These are phyloP conservation scores for Porpolomopsis calyptriformis DNA, from an alignment of 768 basidiomycete species.

Conservation along the genomic window DNA sequence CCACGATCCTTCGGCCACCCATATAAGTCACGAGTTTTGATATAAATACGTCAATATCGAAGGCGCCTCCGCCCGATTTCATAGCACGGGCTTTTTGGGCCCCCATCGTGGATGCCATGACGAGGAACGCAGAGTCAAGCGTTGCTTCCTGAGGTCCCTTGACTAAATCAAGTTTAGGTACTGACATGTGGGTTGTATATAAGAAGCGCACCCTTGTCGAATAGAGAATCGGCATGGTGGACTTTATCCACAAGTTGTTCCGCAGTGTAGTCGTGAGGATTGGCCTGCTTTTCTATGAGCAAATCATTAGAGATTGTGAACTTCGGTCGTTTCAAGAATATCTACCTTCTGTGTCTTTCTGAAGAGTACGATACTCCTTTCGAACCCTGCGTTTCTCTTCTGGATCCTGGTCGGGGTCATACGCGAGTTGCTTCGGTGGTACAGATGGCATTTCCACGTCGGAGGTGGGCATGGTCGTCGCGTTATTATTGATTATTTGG, in stretches of 20 bases:
- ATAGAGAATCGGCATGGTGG: slow-evolving; percentile 47
- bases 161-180: slow-evolving; percentile 29
- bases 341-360: slow-evolving; percentile 58
- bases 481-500: background rate
- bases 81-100: slow-evolving; percentile 85
- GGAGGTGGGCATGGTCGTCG: slow-evolving; percentile 15
- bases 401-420: slow-evolving; percentile 79
- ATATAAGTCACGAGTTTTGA: slow-evolving; percentile 62
- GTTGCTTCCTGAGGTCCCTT: slow-evolving; percentile 81
- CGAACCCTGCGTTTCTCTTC: slow-evolving; percentile 68
- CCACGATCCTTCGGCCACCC: slow-evolving; percentile 50
- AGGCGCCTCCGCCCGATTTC: slow-evolving; percentile 79
- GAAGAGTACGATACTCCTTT: slow-evolving; percentile 59
- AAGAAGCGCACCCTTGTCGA: slow-evolving; percentile 41
- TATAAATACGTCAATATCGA: slow-evolving; percentile 89
- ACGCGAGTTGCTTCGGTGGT: slow-evolving; percentile 26
- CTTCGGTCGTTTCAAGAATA: too few relatives aligned
- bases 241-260: slow-evolving; percentile 48
- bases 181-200: background rate
- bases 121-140: slow-evolving; percentile 75
- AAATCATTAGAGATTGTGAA: too few relatives aligned
- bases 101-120: slow-evolving; percentile 66
- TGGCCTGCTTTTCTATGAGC: slow-evolving; percentile 32
- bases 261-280: slow-evolving; percentile 46
- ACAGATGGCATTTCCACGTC: slow-evolving; percentile 12